Evolutionary conservation across 2,329 filamentous ascomycete species (phyloP).

Genomic region (Phyllosticta ampelicida): DNA sequence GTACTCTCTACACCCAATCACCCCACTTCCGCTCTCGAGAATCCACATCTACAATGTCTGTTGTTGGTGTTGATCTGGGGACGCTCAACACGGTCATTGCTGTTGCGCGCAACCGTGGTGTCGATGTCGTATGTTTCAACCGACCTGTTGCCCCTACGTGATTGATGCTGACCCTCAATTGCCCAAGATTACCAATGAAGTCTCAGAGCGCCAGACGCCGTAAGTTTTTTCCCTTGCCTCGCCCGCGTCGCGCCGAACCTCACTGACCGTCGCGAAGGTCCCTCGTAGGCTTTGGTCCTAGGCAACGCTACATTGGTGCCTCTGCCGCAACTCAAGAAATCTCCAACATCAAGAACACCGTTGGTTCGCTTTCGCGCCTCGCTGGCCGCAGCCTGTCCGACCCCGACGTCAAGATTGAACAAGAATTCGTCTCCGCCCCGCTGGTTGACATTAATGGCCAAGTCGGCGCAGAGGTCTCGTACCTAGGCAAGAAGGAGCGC

Average conservation of each 20-base stretch:
- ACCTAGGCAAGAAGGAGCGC: constrained; percentile 87
- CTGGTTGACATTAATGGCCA: constrained; percentile 88
- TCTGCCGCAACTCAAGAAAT: constrained; percentile 97
- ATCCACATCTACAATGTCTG: constrained; percentile 41
- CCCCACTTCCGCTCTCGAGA: neutral
- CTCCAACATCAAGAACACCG: constrained; percentile 98
- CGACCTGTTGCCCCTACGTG: constrained; percentile 1
- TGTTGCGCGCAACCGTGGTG: constrained; percentile 94
- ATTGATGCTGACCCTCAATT: constrained; percentile 20
- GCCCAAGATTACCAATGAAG: constrained; percentile 87
- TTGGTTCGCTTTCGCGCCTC: constrained; percentile 84
- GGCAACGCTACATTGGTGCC: constrained; percentile 89
- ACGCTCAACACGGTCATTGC: constrained; percentile 95
- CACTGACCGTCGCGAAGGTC: constrained; percentile 46
- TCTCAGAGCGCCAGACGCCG: constrained; percentile 96
- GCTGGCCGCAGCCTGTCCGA: constrained; percentile 78
- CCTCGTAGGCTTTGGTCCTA: constrained; percentile 88
- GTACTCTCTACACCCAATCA: neutral
- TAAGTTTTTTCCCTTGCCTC: constrained; percentile 45
- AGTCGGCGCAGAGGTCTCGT: constrained; percentile 87
- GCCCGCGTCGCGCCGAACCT: constrained; percentile 4
- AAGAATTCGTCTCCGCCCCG: constrained; percentile 76
- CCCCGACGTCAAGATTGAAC: constrained; percentile 86
- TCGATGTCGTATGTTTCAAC: constrained; percentile 77
- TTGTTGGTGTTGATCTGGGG: constrained; percentile 84